These are phyloP conservation scores for Phanerodontia chrysosporium DNA, from an alignment of 768 basidiomycete genomes.

Conservation along the genomic window DNA sequence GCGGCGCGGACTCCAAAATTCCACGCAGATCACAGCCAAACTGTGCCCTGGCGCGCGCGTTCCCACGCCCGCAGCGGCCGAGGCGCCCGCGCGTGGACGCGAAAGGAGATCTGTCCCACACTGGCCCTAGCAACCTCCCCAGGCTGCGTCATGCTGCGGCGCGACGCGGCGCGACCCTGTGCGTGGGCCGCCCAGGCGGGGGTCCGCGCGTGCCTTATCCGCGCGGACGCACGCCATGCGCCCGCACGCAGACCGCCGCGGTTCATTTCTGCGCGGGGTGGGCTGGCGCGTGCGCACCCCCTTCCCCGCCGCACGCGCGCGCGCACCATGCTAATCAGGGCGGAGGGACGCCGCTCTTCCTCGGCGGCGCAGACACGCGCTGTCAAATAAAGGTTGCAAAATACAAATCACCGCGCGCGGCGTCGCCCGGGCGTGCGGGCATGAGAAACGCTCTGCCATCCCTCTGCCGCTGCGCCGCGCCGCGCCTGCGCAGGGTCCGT, in stretches of 20 bases:
- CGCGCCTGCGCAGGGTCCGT: background rate
- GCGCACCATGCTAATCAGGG: background rate
- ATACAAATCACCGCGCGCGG: slow-evolving; percentile 4
- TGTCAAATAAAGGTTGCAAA: slow-evolving; percentile 6
- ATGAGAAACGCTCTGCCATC: too few relatives aligned
- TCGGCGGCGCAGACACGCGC: background rate
- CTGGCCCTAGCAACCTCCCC: background rate
- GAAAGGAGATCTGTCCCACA: background rate
- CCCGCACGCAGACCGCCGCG: background rate
- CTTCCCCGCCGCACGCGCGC: too few relatives aligned
- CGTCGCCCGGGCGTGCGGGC: too few relatives aligned
- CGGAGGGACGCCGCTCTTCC: background rate
- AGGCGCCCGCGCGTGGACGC: background rate
- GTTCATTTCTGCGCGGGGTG: too few relatives aligned
- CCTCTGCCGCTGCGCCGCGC: background rate
- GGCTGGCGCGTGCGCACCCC: too few relatives aligned
- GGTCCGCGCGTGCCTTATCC: background rate
- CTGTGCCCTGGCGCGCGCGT: background rate
- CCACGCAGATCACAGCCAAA: slow-evolving; percentile 1
- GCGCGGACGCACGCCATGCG: background rate
- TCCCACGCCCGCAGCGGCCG: background rate
- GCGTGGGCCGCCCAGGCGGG: too few relatives aligned
- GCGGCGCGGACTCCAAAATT: background rate
- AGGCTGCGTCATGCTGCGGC: background rate
- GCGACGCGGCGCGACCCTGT: too few relatives aligned